Base-by-base conservation (phyloP, 345 rosid genomes). In the Salix udensis region DNA sequence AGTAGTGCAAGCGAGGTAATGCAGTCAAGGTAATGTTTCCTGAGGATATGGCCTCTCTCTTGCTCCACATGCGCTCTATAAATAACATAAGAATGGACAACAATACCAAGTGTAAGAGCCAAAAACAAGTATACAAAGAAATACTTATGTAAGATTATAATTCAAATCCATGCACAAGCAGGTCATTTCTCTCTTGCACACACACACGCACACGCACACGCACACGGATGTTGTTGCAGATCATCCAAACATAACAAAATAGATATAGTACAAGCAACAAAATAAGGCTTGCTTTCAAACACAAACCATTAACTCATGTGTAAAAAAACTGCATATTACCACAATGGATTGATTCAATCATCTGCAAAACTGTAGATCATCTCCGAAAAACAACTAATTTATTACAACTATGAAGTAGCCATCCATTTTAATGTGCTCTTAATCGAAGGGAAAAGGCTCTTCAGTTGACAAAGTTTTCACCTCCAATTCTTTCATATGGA, bases 51-150 rank as follows among this genome's bases (percentile, higher is more conserved):
- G 86, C 77, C 78, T 89, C 92, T 82, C 85, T 81, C 48, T 83
- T 83, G 82, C 97, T 96, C 98, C 97, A 91, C 78, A 96, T 76
- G 67, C 94, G 91, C 81, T 93, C 97, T 96, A 75, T 44, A 53
- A 7, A 53, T 68, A 52, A 64, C 23, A 24, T 5, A 46, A 26
- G 10, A 40, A 2, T 6, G 40, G 36, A 68, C 52, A 19, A 16
- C 1, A 66, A 70, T 5, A 42, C 3, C 34, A 46, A 61, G 46
- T 26, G 15, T 70, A 31, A 50, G 70, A 36, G 71, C 39, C 9
- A 48, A 65, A 21, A 71, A 70, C 4, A 46, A 31, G 36, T 44
- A 18, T 4, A 42, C 0, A 23, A 74, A 39, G 55, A 61, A 15
- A 34, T 24, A 53, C 7, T n/a, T 58, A 4, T 9, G 28, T 12